These are phyloP conservation scores for Eimeria tenella DNA, from an alignment of 169 alveolate genomes.

Conservation along the genomic window DNA sequence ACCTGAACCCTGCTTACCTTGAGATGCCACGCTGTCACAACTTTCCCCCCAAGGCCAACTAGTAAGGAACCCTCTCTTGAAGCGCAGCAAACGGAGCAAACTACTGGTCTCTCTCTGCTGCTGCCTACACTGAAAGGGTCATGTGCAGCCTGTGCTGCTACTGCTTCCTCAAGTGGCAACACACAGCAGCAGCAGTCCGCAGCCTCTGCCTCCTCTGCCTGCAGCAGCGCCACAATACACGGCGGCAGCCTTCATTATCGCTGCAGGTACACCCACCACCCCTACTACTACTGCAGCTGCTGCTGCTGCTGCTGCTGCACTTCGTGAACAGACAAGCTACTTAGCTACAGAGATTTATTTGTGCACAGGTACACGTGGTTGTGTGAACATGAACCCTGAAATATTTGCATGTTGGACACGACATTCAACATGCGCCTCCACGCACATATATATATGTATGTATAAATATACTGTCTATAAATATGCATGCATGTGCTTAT, in stretches of 20 bases:
- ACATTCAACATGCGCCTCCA: background rate
- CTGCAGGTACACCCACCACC: too few relatives aligned
- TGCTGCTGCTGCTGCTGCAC: too few relatives aligned
- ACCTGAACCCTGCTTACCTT: background rate
- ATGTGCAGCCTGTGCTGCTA: background rate
- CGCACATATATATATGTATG: background rate
- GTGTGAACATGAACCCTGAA: too few relatives aligned
- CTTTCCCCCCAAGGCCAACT: background rate
- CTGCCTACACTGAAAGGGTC: constrained; percentile 7
- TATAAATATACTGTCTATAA: background rate
- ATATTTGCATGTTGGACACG: too few relatives aligned
- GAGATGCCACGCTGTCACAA: background rate
- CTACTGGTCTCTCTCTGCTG: background rate
- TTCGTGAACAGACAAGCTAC: too few relatives aligned
- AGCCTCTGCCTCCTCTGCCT: constrained; percentile 13
- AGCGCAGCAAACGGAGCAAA: constrained; percentile 12
- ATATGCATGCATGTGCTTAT: background rate
- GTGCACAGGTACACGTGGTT: too few relatives aligned
- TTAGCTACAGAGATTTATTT: too few relatives aligned
- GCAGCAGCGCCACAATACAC: background rate
- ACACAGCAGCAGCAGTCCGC: constrained; percentile 47
- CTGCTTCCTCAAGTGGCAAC: constrained; percentile 19
- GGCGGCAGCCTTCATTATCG: too few relatives aligned
- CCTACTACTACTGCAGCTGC: too few relatives aligned
- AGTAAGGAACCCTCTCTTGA: constrained; percentile 11